A percentile compares a stretch with the other conserved stretches of the same genome.
Evolutionary conservation across 2,329 filamentous ascomycete genomes (phyloP).

Genomic region (Albifimbria verrucaria): DNA sequence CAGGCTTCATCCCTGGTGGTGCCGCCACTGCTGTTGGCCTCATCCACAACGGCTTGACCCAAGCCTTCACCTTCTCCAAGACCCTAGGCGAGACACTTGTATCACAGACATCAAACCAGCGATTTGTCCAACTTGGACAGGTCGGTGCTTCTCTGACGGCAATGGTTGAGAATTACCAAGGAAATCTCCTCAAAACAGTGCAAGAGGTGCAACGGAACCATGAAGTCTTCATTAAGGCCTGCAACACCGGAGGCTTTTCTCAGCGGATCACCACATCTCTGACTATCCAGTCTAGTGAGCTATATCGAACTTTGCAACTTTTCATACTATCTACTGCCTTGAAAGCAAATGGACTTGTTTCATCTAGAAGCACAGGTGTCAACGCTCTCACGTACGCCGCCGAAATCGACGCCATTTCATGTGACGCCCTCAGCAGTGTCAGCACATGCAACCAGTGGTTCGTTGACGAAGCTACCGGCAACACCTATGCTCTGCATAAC

Average conservation of each 20-base stretch:
- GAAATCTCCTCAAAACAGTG: conserved; percentile 12
- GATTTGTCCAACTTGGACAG: conserved; percentile 21
- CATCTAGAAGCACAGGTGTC: conserved; percentile 15
- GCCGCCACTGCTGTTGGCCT: conserved; percentile 12
- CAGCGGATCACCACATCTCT: conserved; percentile 19
- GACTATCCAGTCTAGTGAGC: conserved; percentile 16
- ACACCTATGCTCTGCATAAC: conserved; percentile 21
- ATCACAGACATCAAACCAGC: conserved; percentile 17
- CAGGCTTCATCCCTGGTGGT: conserved; percentile 15
- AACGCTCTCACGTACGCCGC: conserved; percentile 15
- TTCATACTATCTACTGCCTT: conserved; percentile 17
- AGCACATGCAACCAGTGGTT: conserved; percentile 17
- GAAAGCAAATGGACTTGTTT: conserved; percentile 18
- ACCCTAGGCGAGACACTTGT: conserved; percentile 11
- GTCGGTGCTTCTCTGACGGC: conserved; percentile 17
- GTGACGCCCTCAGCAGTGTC: neutral
- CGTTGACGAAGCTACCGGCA: conserved; percentile 14
- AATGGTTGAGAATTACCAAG: conserved; percentile 21
- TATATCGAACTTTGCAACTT: conserved; percentile 18
- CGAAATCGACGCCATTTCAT: conserved; percentile 7
- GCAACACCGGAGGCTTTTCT: conserved; percentile 17
- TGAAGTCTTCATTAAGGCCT: conserved; percentile 15
- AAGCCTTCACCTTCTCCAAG: conserved; percentile 8
- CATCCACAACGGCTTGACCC: conserved; percentile 11
- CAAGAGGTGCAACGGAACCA: conserved; percentile 16